Percentiles rank a stretch among this genome's conserved stretches.
Evolutionary conservation across 2,329 filamentous ascomycete genomes (phyloP).

Genomic region (Alternaria viburni): DNA sequence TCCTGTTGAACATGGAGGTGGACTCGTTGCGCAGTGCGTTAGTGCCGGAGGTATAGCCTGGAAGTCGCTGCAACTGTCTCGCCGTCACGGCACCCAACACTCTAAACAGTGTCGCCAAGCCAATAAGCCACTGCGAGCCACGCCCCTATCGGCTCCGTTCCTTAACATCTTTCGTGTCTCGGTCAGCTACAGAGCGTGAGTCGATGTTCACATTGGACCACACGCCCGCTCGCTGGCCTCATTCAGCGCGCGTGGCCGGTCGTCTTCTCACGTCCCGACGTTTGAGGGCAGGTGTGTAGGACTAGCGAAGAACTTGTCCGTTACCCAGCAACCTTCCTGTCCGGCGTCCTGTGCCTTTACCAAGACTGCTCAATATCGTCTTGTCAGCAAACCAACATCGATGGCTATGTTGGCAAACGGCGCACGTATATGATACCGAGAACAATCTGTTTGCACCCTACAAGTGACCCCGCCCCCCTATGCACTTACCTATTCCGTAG

Average conservation of each 20-base stretch:
- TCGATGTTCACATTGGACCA: slow-evolving; percentile 6
- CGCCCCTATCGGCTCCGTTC: slow-evolving; percentile 17
- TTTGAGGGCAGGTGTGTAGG: not conserved
- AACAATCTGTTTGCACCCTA: not conserved
- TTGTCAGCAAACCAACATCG: slow-evolving; percentile 8
- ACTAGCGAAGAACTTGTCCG: slow-evolving; percentile 5
- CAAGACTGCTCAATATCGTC: slow-evolving; percentile 10
- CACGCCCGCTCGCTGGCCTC: not conserved
- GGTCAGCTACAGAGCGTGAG: slow-evolving; percentile 9
- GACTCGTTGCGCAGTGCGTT: not conserved
- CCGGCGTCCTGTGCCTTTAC: not conserved
- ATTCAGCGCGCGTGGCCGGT: not conserved
- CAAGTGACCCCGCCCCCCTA: not conserved
- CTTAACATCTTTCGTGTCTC: slow-evolving; percentile 1
- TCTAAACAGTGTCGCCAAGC: slow-evolving; percentile 19
- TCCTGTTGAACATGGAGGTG: not conserved
- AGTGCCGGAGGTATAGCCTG: not conserved
- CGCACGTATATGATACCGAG: not conserved
- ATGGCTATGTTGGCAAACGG: not conserved
- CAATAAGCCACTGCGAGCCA: slow-evolving; percentile 22
- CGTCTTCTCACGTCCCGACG: not conserved
- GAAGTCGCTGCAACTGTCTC: not conserved
- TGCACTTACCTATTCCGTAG: not conserved
- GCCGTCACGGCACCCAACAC: slow-evolving; percentile 1
- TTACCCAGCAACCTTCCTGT: not conserved